Conservation (phyloP, 2,329 filamentous ascomycete species). For the Stenocarpella maydis region DNA sequence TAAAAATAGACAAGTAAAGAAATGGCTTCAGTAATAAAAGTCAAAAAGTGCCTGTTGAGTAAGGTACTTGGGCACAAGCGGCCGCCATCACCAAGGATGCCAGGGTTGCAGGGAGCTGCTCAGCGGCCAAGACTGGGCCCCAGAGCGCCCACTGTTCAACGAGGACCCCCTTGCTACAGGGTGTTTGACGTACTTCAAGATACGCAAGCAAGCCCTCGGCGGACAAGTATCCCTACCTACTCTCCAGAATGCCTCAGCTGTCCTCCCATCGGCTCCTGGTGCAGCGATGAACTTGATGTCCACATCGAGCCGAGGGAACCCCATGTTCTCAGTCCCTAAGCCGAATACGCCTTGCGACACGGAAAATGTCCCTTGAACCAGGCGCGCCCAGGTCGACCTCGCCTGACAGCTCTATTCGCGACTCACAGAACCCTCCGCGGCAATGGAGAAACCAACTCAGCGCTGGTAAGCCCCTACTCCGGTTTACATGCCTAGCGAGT, state of each 20-base stretch:
- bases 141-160: slow-evolving; percentile 5
- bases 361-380: slow-evolving; percentile 70
- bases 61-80: neutral
- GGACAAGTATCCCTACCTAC: slow-evolving; percentile 26
- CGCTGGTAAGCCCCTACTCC: slow-evolving; percentile 67
- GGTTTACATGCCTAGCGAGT: neutral
- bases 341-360: slow-evolving; percentile 33
- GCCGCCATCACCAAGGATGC: neutral
- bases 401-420: slow-evolving; percentile 84
- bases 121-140: slow-evolving; percentile 4
- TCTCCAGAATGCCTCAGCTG: slow-evolving; percentile 21
- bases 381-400: slow-evolving; percentile 69
- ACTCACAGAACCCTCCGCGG: slow-evolving; percentile 74
- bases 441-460: slow-evolving; percentile 81
- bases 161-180: slow-evolving; percentile 12
- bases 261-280: slow-evolving; percentile 15
- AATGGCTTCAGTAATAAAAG: neutral
- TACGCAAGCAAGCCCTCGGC: slow-evolving; percentile 31
- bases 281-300: slow-evolving; percentile 34
- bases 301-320: slow-evolving; percentile 31
- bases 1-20: neutral
- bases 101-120: neutral
- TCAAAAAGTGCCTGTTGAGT: neutral
- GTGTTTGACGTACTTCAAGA: slow-evolving; percentile 31
- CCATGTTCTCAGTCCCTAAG: slow-evolving; percentile 35